A percentile compares a stretch with the other conserved stretches of the same genome.
These are phyloP conservation scores for Penicillium sp. DNA, from an alignment of 2,329 filamentous ascomycete genomes.

Conservation along the genomic window DNA sequence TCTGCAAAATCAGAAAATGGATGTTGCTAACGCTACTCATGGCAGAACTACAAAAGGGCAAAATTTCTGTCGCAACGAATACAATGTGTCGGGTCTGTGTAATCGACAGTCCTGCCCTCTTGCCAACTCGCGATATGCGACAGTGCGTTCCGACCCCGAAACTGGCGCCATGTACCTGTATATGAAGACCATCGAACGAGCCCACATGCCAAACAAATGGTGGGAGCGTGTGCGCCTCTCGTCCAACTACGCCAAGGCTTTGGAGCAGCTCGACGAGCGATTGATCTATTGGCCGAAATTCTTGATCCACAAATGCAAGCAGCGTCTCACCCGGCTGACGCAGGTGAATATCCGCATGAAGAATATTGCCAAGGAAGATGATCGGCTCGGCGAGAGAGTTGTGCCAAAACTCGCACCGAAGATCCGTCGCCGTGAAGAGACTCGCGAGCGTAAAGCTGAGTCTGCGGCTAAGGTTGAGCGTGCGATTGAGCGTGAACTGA, in stretches of 20 bases:
- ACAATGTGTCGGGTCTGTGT: constrained; percentile 78
- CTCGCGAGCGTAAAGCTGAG: constrained; percentile 69
- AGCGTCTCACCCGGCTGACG: constrained; percentile 82
- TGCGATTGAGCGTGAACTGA: constrained; percentile 89
- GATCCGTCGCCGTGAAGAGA: constrained; percentile 68
- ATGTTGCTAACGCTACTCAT: not conserved
- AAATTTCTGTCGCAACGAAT: constrained; percentile 93
- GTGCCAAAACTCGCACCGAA: constrained; percentile 90
- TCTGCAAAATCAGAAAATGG: constrained; percentile 8
- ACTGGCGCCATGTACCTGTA: constrained; percentile 86
- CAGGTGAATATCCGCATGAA: constrained; percentile 78
- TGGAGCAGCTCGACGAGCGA: constrained; percentile 78
- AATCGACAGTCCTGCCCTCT: constrained; percentile 84
- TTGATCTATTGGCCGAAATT: constrained; percentile 95
- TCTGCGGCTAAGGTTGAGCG: constrained; percentile 88
- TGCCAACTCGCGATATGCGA: constrained; percentile 88
- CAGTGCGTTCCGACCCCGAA: constrained; percentile 72
- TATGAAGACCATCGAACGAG: constrained; percentile 90
- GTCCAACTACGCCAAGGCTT: constrained; percentile 81
- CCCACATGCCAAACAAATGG: constrained; percentile 80
- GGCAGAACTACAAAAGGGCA: constrained; percentile 71
- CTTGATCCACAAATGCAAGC: constrained; percentile 89
- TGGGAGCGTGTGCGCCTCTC: constrained; percentile 92
- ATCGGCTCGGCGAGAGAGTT: constrained; percentile 77
- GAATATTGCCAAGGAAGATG: constrained; percentile 80